A percentile compares a stretch with the other conserved stretches of the same genome.
Evolutionary conservation across 139 green algal genomes (phyloP).

Genomic region (Parachlorella kessleri): DNA sequence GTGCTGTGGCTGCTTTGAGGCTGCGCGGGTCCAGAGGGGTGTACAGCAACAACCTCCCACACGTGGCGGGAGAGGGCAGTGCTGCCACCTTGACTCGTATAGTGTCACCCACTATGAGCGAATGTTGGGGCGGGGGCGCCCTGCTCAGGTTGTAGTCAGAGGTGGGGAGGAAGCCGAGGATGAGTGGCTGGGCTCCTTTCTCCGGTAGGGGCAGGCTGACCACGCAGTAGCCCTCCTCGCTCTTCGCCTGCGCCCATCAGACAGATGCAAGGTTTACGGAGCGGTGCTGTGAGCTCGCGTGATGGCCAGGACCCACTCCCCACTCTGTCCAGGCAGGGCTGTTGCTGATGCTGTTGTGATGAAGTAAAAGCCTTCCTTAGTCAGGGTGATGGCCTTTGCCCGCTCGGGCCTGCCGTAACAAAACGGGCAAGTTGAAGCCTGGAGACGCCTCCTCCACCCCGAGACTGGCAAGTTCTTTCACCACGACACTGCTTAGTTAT

Average conservation of each 20-base stretch:
- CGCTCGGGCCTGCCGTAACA: no score
- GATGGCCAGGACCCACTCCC: no score
- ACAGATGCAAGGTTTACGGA: no score
- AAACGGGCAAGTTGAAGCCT: no score
- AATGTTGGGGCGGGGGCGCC: conserved; percentile 11
- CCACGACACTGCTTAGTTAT: no score
- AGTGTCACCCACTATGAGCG: conserved; percentile 22
- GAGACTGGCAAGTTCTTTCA: no score
- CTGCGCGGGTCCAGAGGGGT: conserved; percentile 20
- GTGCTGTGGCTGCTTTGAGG: background rate
- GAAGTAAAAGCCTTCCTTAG: no score
- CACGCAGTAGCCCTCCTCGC: conserved; percentile 61
- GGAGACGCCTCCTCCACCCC: no score
- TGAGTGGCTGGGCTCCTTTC: background rate
- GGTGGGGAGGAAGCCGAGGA: conserved; percentile 66
- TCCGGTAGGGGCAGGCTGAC: conserved; percentile 48
- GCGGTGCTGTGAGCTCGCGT: no score
- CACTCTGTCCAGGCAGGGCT: no score
- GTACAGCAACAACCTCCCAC: conserved; percentile 42
- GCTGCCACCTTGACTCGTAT: conserved; percentile 25
- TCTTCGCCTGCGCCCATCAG: conserved; percentile 46
- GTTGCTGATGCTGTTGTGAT: no score
- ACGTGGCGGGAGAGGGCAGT: conserved; percentile 25
- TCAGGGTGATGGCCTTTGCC: no score
- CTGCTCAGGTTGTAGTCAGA: conserved; percentile 70